A percentile compares a stretch with the other conserved stretches of the same genome.
These are phyloP conservation scores for Linum tenue DNA, from an alignment of 345 rosid genomes.

Conservation along the genomic window DNA sequence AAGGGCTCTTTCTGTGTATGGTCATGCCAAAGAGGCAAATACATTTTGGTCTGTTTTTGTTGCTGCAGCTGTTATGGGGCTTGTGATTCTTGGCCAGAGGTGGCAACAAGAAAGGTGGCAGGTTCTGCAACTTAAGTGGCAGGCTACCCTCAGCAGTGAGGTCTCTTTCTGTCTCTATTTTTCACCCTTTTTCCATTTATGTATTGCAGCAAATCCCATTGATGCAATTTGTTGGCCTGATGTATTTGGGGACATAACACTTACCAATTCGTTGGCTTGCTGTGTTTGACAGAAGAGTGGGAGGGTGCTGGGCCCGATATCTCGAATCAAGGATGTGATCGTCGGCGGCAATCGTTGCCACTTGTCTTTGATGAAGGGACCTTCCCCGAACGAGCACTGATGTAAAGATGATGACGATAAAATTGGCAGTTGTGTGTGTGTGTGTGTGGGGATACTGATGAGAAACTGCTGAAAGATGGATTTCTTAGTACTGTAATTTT, in stretches of 20 bases:
- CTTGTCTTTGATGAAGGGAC: constrained; percentile 50
- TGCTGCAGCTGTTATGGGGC: constrained; percentile 90
- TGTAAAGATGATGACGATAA: constrained; percentile 31
- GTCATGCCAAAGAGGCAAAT: constrained; percentile 76
- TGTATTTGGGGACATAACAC: neutral
- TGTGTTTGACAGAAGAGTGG: constrained; percentile 43
- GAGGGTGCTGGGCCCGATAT: constrained; percentile 58
- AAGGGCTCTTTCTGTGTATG: constrained; percentile 59
- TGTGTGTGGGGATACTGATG: neutral
- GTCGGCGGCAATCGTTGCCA: constrained; percentile 50
- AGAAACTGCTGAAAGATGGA: neutral
- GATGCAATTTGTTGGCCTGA: neutral
- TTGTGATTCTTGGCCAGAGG: constrained; percentile 88
- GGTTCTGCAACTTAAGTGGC: constrained; percentile 77
- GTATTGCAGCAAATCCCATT: neutral
- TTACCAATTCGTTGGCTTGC: neutral
- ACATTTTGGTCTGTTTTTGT: constrained; percentile 82
- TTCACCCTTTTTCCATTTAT: neutral
- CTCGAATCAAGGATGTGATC: constrained; percentile 67
- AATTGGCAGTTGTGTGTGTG: neutral
- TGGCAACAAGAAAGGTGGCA: constrained; percentile 97
- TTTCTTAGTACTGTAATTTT: constrained; percentile 12
- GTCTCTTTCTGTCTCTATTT: constrained; percentile 21
- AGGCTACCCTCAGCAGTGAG: constrained; percentile 52
- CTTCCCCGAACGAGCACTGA: constrained; percentile 33